phyloP scores from a whole-genome alignment of 352 stramenopile species.

The Pythium vanterpoolii region DNA sequence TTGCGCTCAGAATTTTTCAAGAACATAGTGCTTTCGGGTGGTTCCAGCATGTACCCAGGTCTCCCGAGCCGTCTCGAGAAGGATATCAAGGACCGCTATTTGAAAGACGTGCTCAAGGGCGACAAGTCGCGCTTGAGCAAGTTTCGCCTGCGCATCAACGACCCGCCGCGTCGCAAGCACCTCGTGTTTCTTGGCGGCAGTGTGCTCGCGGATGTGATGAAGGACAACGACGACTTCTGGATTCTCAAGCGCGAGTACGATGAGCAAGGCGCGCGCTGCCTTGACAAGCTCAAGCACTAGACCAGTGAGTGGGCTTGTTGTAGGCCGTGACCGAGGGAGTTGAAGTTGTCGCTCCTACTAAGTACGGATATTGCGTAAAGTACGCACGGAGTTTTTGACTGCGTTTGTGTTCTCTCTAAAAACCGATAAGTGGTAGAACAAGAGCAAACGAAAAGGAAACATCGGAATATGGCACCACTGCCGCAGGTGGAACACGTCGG shows the following conservation, averaged over 20 bases:
- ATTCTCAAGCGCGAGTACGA: slow-evolving; percentile 94
- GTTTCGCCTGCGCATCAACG: slow-evolving; percentile 94
- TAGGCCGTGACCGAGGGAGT: background rate
- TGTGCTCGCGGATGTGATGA: slow-evolving; percentile 94
- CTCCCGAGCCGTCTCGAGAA: slow-evolving; percentile 92
- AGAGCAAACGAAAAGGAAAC: background rate
- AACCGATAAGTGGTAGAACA: background rate
- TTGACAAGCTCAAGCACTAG: slow-evolving; percentile 71
- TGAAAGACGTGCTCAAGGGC: slow-evolving; percentile 84
- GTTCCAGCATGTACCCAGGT: slow-evolving; percentile 96
- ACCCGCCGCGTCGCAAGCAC: slow-evolving; percentile 95
- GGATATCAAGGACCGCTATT: slow-evolving; percentile 85
- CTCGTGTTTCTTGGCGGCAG: slow-evolving; percentile 93
- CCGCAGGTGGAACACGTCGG: slow-evolving; percentile 15
- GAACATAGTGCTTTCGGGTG: slow-evolving; percentile 95
- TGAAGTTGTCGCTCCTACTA: slow-evolving; percentile 8
- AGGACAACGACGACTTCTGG: slow-evolving; percentile 93
- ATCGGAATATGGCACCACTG: slow-evolving; percentile 3
- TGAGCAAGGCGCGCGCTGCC: slow-evolving; percentile 87
- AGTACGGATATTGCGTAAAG: background rate
- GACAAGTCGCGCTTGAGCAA: slow-evolving; percentile 89
- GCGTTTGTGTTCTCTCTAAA: slow-evolving; percentile 5
- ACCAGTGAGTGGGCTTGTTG: background rate
- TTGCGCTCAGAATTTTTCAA: slow-evolving; percentile 96
- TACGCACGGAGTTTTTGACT: slow-evolving; percentile 5